Percentiles rank a stretch among this genome's conserved stretches.
These are phyloP conservation scores for Colletotrichum sansevieriae DNA, from an alignment of 2,329 filamentous ascomycete species.

Conservation along the genomic window DNA sequence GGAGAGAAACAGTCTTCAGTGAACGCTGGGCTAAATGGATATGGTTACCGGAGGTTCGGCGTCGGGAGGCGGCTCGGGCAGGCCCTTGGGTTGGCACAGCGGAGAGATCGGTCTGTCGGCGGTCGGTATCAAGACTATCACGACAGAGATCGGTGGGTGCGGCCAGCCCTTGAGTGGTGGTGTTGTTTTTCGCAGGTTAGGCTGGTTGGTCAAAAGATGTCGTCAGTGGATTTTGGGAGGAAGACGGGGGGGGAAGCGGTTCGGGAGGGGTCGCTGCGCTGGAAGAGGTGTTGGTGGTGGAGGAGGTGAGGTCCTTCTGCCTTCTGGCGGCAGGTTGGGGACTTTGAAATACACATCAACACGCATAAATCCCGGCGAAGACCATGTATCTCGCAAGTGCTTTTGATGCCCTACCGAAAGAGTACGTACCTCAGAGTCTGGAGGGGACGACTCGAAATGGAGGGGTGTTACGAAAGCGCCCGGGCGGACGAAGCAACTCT, in stretches of 20 bases:
- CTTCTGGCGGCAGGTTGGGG: background rate
- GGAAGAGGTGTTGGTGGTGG: background rate
- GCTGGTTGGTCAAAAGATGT: slow-evolving; percentile 38
- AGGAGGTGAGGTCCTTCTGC: slow-evolving; percentile 14
- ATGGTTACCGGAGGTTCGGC: slow-evolving; percentile 32
- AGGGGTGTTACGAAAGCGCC: slow-evolving; percentile 36
- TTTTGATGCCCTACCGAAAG: background rate
- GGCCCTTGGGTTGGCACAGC: slow-evolving; percentile 29
- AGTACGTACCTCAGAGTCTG: slow-evolving; percentile 13
- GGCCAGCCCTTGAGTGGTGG: slow-evolving; percentile 38
- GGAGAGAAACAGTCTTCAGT: slow-evolving; percentile 8
- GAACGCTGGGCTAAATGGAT: background rate
- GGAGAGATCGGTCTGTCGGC: slow-evolving; percentile 37
- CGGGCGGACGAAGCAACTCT: slow-evolving; percentile 34
- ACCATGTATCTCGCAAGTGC: background rate
- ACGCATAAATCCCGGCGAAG: background rate
- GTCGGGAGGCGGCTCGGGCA: slow-evolving; percentile 32
- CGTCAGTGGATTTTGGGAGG: slow-evolving; percentile 41
- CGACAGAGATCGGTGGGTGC: slow-evolving; percentile 41
- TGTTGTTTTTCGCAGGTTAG: slow-evolving; percentile 38
- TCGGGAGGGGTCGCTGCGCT: slow-evolving; percentile 38
- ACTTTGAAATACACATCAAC: background rate
- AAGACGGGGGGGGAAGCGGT: slow-evolving; percentile 18
- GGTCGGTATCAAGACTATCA: slow-evolving; percentile 29
- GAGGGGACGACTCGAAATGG: slow-evolving; percentile 29